Evolutionary conservation across 805 yeast species (phyloP), one percentile per base, ranked within the genome.

Genomic region (Pachysolen tannophilus): DNA sequence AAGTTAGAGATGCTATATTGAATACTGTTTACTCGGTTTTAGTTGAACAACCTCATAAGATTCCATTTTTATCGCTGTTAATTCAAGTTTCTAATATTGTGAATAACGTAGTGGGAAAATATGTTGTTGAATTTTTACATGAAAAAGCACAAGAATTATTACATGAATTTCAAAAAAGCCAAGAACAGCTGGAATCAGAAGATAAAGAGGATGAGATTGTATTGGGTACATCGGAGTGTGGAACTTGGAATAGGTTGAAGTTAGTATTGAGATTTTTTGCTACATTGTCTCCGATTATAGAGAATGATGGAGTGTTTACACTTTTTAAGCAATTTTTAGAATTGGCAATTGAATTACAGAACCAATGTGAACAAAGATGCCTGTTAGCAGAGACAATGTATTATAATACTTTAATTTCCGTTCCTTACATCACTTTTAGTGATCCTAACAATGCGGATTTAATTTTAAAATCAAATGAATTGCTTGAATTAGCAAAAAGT

Each of bases 41-140:
- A 8, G 58, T 72, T 20, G 97, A 92, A 56, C 96, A 90, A 56
- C 97, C 99, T 0, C 95, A 88, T 43, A 92, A 88, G 53, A 72
- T 81, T 40, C 75, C 79, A 10, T 71, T 78, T n/a, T 56, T 90
- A 38, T 71, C 86, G 19, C 75, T 78, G 7, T 63, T 86, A 44
- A 60, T 87, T 5, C 69, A 79, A 48, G 62, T 78, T 16, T 76
- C 84, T 31, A 79, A 82, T 57, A 64, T 81, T 17, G 69, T 69
- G 39, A 76, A 75, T 54, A 69, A 72, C 24, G 61, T 71, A 26
- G 77, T 84, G 28, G 90, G 94, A 33, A 73, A 75, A 44, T 71
- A 72, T 33, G 71, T 84, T 9, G 56, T 85, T 17, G 87, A 81
- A 43, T 81, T 61, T 56, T 67, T 85, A 43, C 87, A 81, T 44